A percentile compares a stretch with the other conserved stretches of the same genome.
Conservation (phyloP, 2,329 filamentous ascomycete species). For the Venturia oleaginea region DNA sequence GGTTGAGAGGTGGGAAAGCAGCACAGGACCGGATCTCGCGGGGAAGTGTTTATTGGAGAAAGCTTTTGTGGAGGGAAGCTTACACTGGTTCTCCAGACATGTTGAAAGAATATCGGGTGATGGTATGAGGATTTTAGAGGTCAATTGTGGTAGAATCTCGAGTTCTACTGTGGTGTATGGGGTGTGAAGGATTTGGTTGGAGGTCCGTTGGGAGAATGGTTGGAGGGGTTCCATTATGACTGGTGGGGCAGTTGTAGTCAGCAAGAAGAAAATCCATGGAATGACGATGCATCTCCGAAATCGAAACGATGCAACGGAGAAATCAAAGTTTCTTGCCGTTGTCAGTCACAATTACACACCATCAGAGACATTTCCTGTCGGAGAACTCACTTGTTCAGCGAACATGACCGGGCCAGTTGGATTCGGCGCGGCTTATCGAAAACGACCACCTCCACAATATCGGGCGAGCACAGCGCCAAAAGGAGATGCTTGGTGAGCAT, state of each 20-base stretch:
- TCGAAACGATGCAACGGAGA: not conserved
- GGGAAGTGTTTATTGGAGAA: not conserved
- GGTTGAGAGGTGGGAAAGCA: not conserved
- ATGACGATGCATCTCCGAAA: not conserved
- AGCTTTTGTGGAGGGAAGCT: not conserved
- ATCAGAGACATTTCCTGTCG: not conserved
- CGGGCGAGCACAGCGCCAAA: not conserved
- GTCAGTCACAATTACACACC: not conserved
- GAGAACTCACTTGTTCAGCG: not conserved
- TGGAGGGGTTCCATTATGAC: not conserved
- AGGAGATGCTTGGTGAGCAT: not conserved
- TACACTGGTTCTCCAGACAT: not conserved
- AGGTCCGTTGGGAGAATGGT: not conserved
- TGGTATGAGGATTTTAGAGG: not conserved
- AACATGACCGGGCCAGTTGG: not conserved
- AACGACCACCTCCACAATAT: not conserved
- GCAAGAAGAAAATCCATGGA: not conserved
- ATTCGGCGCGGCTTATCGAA: not conserved
- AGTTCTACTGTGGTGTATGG: not conserved
- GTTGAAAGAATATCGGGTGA: not conserved
- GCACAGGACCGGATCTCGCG: not conserved
- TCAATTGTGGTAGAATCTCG: not conserved
- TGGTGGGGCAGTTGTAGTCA: not conserved
- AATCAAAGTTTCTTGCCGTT: not conserved
- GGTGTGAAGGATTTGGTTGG: not conserved